These are phyloP conservation scores for Pyrenula massariospora DNA, from an alignment of 495 filamentous ascomycete species.

Conservation along the genomic window DNA sequence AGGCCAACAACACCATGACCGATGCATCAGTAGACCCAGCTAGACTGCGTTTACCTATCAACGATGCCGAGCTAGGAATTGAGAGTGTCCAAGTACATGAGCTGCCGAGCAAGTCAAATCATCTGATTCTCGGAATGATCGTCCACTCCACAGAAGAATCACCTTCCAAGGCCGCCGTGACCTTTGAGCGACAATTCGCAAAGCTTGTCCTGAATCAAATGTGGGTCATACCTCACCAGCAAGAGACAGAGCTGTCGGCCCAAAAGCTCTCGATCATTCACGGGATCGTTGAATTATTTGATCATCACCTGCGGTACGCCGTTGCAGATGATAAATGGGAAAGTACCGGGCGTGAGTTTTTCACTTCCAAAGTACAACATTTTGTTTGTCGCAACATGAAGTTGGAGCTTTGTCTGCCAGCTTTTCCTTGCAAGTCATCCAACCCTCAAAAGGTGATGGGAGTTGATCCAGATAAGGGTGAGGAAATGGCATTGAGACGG, in stretches of 20 bases:
- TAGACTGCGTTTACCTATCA: background rate
- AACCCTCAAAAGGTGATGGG: constrained; percentile 36
- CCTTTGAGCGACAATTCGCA: background rate
- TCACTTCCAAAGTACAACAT: constrained; percentile 10
- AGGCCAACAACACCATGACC: background rate
- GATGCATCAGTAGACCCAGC: background rate
- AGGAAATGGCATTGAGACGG: constrained; percentile 36
- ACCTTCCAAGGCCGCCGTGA: background rate
- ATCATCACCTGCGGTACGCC: background rate
- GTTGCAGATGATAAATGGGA: constrained; percentile 2
- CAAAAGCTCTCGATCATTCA: background rate
- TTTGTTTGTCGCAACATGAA: constrained; percentile 12
- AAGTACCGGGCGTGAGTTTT: constrained; percentile 3
- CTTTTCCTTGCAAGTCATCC: constrained; percentile 43
- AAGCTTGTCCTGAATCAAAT: background rate
- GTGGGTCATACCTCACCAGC: background rate
- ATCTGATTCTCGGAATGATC: background rate
- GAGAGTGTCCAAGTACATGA: background rate
- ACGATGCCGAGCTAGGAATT: background rate
- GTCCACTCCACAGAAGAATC: background rate
- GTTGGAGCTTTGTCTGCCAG: constrained; percentile 30
- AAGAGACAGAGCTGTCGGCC: background rate
- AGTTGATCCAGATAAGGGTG: constrained; percentile 34
- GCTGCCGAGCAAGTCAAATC: background rate
- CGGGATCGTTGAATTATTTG: background rate